Evolutionary conservation across 306 rosid species (phyloP).

Genomic region (Sesbania bispinosa): DNA sequence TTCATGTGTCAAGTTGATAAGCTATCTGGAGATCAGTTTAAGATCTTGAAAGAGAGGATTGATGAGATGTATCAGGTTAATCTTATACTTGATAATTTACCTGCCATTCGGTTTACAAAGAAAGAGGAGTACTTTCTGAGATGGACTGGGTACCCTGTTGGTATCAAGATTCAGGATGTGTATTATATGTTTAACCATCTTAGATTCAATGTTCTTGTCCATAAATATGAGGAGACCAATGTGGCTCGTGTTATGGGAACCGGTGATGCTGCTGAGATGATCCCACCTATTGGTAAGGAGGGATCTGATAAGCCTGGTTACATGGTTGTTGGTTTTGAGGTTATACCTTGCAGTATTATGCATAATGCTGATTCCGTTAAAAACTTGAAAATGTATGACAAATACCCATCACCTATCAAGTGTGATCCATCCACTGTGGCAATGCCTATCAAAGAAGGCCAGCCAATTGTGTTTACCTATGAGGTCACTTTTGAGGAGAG

Average conservation of each 20-base stretch:
- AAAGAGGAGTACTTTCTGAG: constrained; percentile 69
- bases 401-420: constrained; percentile 48
- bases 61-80: constrained; percentile 97
- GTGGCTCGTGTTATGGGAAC: constrained; percentile 94
- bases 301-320: constrained; percentile 65
- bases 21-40: constrained; percentile 60
- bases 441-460: constrained; percentile 71
- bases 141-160: constrained; percentile 94
- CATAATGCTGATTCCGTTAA: constrained; percentile 56
- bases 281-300: constrained; percentile 47
- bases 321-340: constrained; percentile 98
- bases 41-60: constrained; percentile 76
- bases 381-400: constrained; percentile 47
- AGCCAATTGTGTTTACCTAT: constrained; percentile 67
- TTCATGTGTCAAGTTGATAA: constrained; percentile 61
- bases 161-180: constrained; percentile 78
- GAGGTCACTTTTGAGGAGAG: constrained; percentile 88
- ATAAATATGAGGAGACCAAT: constrained; percentile 79
- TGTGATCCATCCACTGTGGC: constrained; percentile 78
- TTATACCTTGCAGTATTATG: constrained; percentile 72
- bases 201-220: constrained; percentile 87
- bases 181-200: constrained; percentile 86
- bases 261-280: constrained; percentile 82
- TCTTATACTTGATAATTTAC: constrained; percentile 62
- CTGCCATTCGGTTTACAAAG: constrained; percentile 82